Percentiles rank a stretch among this genome's conserved stretches.
Conservation (phyloP, 2,329 filamentous ascomycete genomes). For the Fusarium newnesense region DNA sequence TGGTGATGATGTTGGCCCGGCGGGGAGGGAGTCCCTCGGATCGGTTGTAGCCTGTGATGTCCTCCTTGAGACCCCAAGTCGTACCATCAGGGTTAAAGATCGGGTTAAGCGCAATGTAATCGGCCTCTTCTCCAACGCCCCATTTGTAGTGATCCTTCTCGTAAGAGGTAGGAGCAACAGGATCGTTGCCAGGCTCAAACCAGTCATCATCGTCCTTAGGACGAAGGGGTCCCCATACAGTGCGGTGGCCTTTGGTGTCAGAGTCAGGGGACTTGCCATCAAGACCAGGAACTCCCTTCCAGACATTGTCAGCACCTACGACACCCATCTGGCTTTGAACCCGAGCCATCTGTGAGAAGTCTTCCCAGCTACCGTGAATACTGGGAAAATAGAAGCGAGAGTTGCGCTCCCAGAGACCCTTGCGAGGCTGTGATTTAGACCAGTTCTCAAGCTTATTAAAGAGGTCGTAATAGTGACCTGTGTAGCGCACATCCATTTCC, state of each 20-base stretch:
- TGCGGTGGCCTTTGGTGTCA: constrained; percentile 53
- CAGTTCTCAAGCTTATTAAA: constrained; percentile 76
- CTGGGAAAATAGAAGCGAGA: constrained; percentile 80
- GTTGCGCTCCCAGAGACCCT: constrained; percentile 84
- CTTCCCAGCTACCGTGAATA: constrained; percentile 81
- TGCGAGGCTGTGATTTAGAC: constrained; percentile 78
- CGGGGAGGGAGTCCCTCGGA: constrained; percentile 71
- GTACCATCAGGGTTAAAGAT: constrained; percentile 91
- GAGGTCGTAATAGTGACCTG: constrained; percentile 84
- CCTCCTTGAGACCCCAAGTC: constrained; percentile 82
- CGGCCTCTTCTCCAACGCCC: constrained; percentile 91
- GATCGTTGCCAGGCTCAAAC: constrained; percentile 78
- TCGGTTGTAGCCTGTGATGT: constrained; percentile 85
- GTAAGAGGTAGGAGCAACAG: constrained; percentile 73
- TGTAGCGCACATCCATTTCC: constrained; percentile 94
- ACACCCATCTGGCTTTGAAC: constrained; percentile 79
- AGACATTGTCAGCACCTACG: constrained; percentile 73
- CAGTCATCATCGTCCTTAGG: constrained; percentile 75
- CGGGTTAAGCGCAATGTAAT: constrained; percentile 91
- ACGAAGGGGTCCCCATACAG: constrained; percentile 86
- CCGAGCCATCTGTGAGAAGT: constrained; percentile 78
- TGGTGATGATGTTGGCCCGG: constrained; percentile 88
- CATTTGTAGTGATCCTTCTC: constrained; percentile 85
- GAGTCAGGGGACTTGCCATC: constrained; percentile 52
- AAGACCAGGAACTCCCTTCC: constrained; percentile 62